phyloP scores from a whole-genome alignment of 768 basidiomycete species.

The Pholiota conissans region DNA sequence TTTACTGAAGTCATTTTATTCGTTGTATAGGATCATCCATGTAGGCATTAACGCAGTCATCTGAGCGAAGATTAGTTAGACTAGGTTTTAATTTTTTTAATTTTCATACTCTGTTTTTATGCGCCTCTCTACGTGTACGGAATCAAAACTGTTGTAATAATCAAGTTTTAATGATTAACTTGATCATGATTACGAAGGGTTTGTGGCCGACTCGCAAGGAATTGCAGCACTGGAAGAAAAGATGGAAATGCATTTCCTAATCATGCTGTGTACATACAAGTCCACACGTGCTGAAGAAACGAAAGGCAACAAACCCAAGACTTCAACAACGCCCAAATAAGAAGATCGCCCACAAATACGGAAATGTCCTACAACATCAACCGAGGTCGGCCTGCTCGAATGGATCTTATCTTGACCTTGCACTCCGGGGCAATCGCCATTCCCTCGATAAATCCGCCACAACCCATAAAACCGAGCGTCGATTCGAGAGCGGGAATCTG shows the following conservation, averaged over 20 bases:
- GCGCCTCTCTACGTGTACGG: neutral
- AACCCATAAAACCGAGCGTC: neutral
- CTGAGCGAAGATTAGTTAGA: conserved; percentile 19
- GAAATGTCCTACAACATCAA: neutral
- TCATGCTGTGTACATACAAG: neutral
- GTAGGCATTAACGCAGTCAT: conserved; percentile 58
- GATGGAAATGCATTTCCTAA: too few species aligned
- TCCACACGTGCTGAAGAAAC: neutral
- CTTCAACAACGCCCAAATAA: too few species aligned
- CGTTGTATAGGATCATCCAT: conserved; percentile 46
- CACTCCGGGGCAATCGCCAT: neutral
- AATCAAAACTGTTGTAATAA: neutral
- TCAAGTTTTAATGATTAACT: neutral
- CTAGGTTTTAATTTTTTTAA: neutral
- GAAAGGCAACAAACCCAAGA: too few species aligned
- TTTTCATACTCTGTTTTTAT: too few species aligned
- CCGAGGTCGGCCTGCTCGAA: neutral
- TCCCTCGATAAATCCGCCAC: neutral
- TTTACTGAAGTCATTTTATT: neutral
- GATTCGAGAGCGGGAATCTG: neutral
- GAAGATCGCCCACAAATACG: too few species aligned
- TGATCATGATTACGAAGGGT: neutral
- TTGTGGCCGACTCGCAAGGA: too few species aligned
- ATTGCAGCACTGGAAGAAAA: too few species aligned
- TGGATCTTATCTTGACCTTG: neutral